Percentiles rank a stretch among this genome's conserved stretches.
These are phyloP conservation scores for Ascochyta koolunga DNA, from an alignment of 2,329 filamentous ascomycete genomes.

Conservation along the genomic window DNA sequence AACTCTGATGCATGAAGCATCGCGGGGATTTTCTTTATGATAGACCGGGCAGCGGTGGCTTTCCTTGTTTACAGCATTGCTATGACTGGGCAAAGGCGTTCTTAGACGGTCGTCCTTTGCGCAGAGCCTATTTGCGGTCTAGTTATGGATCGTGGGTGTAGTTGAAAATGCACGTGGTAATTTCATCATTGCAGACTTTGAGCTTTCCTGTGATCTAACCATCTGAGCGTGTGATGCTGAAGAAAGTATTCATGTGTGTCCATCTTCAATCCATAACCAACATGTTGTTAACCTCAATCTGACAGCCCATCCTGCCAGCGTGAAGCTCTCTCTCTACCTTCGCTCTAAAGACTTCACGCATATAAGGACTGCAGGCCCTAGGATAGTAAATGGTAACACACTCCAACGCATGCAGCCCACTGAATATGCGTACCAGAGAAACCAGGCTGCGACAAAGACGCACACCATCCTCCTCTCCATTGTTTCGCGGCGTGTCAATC, in stretches of 20 bases:
- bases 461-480: no score
- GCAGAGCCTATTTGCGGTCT: slow-evolving; percentile 10
- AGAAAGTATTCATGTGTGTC: not conserved
- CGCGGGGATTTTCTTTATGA: not conserved
- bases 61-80: slow-evolving; percentile 17
- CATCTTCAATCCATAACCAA: no score
- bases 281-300: no score
- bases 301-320: no score
- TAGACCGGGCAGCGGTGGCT: slow-evolving; percentile 11
- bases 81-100: slow-evolving; percentile 18
- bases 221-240: not conserved
- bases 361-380: no score
- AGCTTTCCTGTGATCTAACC: not conserved
- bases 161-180: slow-evolving; percentile 18
- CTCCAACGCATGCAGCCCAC: no score
- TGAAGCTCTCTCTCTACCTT: no score
- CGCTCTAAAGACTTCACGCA: no score
- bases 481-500: no score
- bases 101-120: slow-evolving; percentile 18
- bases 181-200: not conserved
- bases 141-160: slow-evolving; percentile 4
- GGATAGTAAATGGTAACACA: no score
- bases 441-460: no score
- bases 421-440: no score
- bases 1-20: not conserved